phyloP scores from a whole-genome alignment of 345 rosid species.

The Balakata baccata region DNA sequence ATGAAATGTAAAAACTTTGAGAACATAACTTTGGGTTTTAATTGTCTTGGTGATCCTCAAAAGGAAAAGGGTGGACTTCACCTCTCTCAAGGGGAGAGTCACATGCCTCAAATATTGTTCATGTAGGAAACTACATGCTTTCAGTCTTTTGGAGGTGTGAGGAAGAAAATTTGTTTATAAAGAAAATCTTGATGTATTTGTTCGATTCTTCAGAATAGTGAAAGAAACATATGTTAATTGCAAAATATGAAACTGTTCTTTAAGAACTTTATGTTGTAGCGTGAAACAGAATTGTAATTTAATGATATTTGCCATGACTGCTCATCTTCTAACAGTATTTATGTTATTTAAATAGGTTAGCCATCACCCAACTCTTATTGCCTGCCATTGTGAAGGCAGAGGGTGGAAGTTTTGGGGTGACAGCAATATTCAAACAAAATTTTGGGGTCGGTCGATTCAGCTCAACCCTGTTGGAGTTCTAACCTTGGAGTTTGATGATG shows the following conservation, averaged over 20 bases:
- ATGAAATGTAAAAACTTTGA: neutral
- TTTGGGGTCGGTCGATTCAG: slow-evolving; percentile 98
- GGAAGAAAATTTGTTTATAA: neutral
- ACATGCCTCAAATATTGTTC: neutral
- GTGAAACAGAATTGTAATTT: neutral
- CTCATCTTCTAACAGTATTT: neutral
- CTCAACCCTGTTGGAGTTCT: slow-evolving; percentile 91
- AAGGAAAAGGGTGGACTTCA: neutral
- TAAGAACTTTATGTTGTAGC: neutral
- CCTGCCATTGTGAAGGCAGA: slow-evolving; percentile 95
- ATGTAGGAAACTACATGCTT: too few relatives aligned
- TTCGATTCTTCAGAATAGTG: neutral
- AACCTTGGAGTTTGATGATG: slow-evolving; percentile 90
- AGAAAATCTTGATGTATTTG: neutral
- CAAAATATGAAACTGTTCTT: neutral
- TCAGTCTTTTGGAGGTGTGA: neutral
- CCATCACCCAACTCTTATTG: slow-evolving; percentile 95
- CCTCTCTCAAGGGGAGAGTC: neutral
- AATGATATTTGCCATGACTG: neutral
- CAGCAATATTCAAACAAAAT: slow-evolving; percentile 82
- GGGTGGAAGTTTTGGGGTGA: slow-evolving; percentile 99
- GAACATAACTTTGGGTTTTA: slow-evolving; percentile 1
- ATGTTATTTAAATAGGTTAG: slow-evolving; percentile 63
- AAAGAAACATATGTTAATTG: neutral
- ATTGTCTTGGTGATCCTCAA: neutral